phyloP scores from a whole-genome alignment of 495 filamentous ascomycete genomes.

The Penicillium salamii region DNA sequence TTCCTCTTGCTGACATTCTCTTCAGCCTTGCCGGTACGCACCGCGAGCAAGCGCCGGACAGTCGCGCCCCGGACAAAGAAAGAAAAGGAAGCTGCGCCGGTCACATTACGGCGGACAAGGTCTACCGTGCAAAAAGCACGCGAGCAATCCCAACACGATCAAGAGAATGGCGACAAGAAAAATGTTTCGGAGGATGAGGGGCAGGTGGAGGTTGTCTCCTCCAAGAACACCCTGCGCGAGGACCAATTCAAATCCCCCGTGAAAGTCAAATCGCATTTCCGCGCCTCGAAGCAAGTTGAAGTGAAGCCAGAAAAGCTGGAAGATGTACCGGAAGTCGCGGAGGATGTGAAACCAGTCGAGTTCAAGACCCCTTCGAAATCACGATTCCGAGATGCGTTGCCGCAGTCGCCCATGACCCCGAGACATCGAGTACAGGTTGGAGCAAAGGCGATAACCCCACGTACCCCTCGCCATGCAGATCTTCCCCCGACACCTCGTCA shows the following conservation, averaged over 20 bases:
- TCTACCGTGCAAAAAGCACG: conserved; percentile 27
- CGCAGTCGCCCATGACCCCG: conserved; percentile 64
- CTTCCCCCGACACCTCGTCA: conserved; percentile 52
- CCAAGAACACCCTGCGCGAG: conserved; percentile 31
- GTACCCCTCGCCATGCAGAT: conserved; percentile 42
- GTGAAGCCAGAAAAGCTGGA: conserved; percentile 20
- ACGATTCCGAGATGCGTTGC: conserved; percentile 62
- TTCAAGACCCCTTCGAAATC: conserved; percentile 61
- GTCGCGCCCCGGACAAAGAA: conserved; percentile 35
- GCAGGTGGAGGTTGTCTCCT: conserved; percentile 9
- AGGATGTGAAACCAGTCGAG: conserved; percentile 35
- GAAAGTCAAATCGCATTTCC: conserved; percentile 31
- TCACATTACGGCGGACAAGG: conserved; percentile 32
- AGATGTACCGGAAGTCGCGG: not conserved
- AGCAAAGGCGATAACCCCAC: conserved; percentile 64
- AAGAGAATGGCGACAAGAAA: conserved; percentile 34
- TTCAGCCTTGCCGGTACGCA: conserved; percentile 43
- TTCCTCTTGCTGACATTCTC: conserved; percentile 3
- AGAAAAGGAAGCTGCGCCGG: conserved; percentile 25
- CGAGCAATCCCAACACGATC: conserved; percentile 7
- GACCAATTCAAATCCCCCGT: conserved; percentile 28
- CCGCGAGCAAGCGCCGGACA: conserved; percentile 62
- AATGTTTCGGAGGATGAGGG: not conserved
- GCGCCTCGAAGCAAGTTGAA: conserved; percentile 32
- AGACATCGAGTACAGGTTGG: conserved; percentile 63